A percentile compares a stretch with the other conserved stretches of the same genome.
These are phyloP conservation scores for Diplodia sapinea DNA, from an alignment of 2,329 filamentous ascomycete genomes.

Conservation along the genomic window DNA sequence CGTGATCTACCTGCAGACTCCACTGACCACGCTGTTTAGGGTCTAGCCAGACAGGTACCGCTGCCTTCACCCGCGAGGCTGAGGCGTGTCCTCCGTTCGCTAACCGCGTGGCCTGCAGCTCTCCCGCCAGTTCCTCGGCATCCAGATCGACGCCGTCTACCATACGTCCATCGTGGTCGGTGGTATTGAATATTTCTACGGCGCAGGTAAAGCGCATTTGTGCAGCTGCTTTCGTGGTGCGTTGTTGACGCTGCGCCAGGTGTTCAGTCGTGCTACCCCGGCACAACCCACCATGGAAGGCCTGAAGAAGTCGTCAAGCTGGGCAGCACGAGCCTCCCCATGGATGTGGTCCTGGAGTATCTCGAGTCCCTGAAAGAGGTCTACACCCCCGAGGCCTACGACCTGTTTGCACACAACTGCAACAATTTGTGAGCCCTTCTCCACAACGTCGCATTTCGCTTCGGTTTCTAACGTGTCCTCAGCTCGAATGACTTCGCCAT, in stretches of 20 bases:
- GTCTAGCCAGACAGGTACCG: constrained; percentile 56
- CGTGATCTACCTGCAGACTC: constrained; percentile 17
- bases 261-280: constrained; percentile 80
- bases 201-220: constrained; percentile 62
- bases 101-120: constrained; percentile 49
- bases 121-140: constrained; percentile 65
- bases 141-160: constrained; percentile 88
- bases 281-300: constrained; percentile 82
- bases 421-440: constrained; percentile 73
- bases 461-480: not conserved
- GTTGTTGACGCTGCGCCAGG: constrained; percentile 3
- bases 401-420: constrained; percentile 89
- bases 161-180: constrained; percentile 89
- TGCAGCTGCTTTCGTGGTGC: not conserved
- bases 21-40: constrained; percentile 46
- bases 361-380: constrained; percentile 80
- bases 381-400: constrained; percentile 87
- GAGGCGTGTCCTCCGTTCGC: constrained; percentile 34
- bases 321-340: constrained; percentile 77
- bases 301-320: constrained; percentile 78
- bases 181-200: constrained; percentile 89
- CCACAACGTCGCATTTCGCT: not conserved
- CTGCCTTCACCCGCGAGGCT: constrained; percentile 34
- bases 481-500: constrained; percentile 83
- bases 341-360: constrained; percentile 85